Base-by-base conservation (phyloP, 169 alveolate species). In the Eimeria necatrix region DNA sequence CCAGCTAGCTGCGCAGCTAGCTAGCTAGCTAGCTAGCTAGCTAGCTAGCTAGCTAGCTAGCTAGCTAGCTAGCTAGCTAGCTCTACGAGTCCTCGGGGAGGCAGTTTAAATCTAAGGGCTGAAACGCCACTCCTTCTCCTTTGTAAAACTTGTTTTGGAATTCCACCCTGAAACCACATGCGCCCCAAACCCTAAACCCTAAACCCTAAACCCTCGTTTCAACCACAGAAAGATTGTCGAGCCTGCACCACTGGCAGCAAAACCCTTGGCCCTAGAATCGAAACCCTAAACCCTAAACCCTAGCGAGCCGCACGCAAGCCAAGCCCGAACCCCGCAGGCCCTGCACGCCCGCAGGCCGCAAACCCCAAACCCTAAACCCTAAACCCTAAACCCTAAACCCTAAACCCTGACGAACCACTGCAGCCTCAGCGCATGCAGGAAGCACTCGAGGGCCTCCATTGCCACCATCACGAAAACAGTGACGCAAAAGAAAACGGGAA, bases 371-470 rank as follows among this genome's bases (percentile, higher is more conserved):
- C 41, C 41, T 51, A 48, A 68, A 78, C 88, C 14, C 14, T 4
- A 26, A 71, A 6, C 26, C 83, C 53, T 20, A n/a, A 71, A 73
- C 24, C 22, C 84, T 73, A 73, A 73, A 73, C 53, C 84, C 48
- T 73, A 73, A 73, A 73, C 53, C 84, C 84, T 73, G 52, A 32
- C 93, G 10, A 8, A 60, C 99, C 99, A 99, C 95, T 99, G 99
- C 94, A 99, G 98, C 94, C 99, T 98, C 89, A 99, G 98, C 4
- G 99, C 99, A 97, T 99, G 99, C 87, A 99, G 97, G 98, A 99
- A 99, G 96, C 99, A 99, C 97, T 99, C 99, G 97, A 99, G 96
- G 16, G 99, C 97, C 98, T 99, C 99, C 99, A 99, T 99, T 74
- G 99, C 97, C 96, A 99, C 97, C 96, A 99, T 97, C 24, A 99